phyloP scores from a whole-genome alignment of 139 green algal genomes.

The Chlamydomonas sphaeroides region DNA sequence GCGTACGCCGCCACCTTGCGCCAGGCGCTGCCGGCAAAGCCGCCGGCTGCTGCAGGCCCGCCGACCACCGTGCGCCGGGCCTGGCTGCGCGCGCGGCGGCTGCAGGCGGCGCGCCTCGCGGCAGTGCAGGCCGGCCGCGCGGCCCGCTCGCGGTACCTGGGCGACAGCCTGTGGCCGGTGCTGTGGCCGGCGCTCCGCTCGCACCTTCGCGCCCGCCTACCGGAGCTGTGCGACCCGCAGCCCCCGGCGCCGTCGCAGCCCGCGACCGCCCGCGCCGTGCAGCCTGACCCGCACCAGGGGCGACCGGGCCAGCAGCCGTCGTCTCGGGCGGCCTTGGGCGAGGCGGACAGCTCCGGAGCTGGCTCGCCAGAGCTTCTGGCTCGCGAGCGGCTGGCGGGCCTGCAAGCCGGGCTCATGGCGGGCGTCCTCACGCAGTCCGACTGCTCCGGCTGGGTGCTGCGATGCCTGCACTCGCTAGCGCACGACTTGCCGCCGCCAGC shows the following conservation, averaged over 20 bases:
- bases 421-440: background rate
- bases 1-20: too few species aligned
- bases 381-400: slow-evolving; percentile 13
- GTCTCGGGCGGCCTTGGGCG: too few species aligned
- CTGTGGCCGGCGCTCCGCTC: slow-evolving; percentile 20
- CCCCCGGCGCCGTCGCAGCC: too few species aligned
- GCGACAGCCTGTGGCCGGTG: background rate
- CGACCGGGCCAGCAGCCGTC: too few species aligned
- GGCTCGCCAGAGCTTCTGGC: too few species aligned
- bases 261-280: too few species aligned
- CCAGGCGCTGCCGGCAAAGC: too few species aligned
- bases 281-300: too few species aligned
- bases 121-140: background rate
- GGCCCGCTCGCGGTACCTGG: too few species aligned
- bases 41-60: too few species aligned
- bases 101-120: background rate
- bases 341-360: background rate
- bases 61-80: too few species aligned
- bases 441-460: background rate
- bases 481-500: background rate
- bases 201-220: background rate
- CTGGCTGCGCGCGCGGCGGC: too few species aligned
- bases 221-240: background rate
- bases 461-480: background rate
- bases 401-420: background rate